phyloP scores from a whole-genome alignment of 768 basidiomycete genomes.

The Nidula microcarpa region DNA sequence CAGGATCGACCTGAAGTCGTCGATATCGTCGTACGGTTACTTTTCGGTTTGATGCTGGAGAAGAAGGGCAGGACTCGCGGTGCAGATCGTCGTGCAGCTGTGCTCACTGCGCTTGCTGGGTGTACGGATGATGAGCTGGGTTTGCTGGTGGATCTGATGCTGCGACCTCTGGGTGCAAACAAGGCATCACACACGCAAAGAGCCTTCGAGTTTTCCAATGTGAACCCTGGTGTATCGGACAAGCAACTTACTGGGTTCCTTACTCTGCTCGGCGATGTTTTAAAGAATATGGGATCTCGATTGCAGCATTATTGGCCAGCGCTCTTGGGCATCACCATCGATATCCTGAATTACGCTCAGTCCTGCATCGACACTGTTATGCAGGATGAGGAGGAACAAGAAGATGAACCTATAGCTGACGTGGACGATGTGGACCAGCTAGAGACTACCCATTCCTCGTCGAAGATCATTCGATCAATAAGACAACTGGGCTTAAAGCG shows the following conservation, averaged over 20 bases:
- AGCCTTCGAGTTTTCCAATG: constrained; percentile 19
- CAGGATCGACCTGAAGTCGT: constrained; percentile 64
- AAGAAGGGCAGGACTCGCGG: constrained; percentile 66
- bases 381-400: constrained; percentile 22
- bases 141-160: constrained; percentile 83
- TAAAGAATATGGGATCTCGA: constrained; percentile 78
- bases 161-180: constrained; percentile 58
- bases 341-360: constrained; percentile 66
- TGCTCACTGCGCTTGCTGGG: constrained; percentile 65
- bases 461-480: constrained; percentile 54
- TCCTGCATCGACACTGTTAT: constrained; percentile 37
- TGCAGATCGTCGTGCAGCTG: constrained; percentile 68
- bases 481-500: constrained; percentile 86
- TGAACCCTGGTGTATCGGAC: constrained; percentile 32
- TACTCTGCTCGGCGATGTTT: constrained; percentile 77
- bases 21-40: constrained; percentile 65
- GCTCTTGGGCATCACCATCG: constrained; percentile 66
- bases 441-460: constrained; percentile 24
- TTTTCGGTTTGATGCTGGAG: constrained; percentile 89
- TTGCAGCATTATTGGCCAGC: constrained; percentile 70
- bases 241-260: constrained; percentile 85
- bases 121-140: constrained; percentile 73
- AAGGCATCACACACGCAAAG: constrained; percentile 14
- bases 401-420: constrained; percentile 19
- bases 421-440: constrained; percentile 29